Evolutionary conservation across 139 green algal genomes (phyloP), one percentile per base, ranked within the genome.

Genomic region (Coccomyxa sp.): DNA sequence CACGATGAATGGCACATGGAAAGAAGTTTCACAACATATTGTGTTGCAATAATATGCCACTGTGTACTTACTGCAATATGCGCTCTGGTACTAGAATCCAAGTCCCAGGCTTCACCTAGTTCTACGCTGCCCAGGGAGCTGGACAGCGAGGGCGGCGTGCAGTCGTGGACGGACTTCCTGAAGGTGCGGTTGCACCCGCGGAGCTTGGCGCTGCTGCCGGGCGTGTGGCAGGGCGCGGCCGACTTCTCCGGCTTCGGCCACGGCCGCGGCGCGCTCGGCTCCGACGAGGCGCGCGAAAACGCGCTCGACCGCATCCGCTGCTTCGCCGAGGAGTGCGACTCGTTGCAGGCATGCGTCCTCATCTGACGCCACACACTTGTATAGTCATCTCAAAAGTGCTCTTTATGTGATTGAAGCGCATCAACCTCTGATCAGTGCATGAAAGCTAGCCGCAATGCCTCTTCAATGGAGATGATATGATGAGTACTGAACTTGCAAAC

Each of bases 121-220:
- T 51, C 7, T 7, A 7, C 7, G 38, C 38, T 51, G 38, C 38
- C 38, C 63, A 71, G 63, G 63, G 63, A 71, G 63, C 63, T 71
- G 18, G 63, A 71, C 21, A 25, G 18, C 4, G 63, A 71, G 18
- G 63, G 63, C 21, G 9, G 63, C 18, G 63, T 71, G 63, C 18
- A 71, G 63, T 71, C 63, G 18, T 96, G 91, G 87, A 94, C 90
- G 17, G 93, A 96, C 83, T 96, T 87, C 67, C 84, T 93, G 7
- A 94, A 94, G 85, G 90, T 82, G 10, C 13, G 87, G 27, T 38
- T 95, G 51, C 76, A 88, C 59, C 89, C 89, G 0, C 59, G 67
- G 17, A 88, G 81, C 68, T 71, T 92, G 45, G 81, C 85, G 25
- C 83, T 85, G 1, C 45, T 95, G 76, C 83, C 85, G 0, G 89